These are phyloP conservation scores for Calonectria honghensis DNA, from an alignment of 2,329 filamentous ascomycete genomes.

Conservation along the genomic window DNA sequence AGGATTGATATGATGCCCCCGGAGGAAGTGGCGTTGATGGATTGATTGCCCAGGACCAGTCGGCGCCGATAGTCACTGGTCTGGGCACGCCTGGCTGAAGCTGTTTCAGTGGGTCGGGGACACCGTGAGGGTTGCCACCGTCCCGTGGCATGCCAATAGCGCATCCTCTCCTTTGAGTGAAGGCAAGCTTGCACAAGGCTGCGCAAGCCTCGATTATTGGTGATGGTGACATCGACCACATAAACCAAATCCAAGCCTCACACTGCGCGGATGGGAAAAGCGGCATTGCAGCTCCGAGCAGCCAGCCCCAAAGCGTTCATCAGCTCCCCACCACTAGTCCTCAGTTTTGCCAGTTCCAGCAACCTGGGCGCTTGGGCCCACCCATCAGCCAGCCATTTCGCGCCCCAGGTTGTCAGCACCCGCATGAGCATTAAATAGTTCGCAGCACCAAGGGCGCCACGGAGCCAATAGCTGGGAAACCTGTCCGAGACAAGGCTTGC, in stretches of 20 bases:
- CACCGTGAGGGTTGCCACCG: neutral
- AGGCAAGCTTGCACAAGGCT: neutral
- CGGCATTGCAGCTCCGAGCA: neutral
- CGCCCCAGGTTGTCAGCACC: neutral
- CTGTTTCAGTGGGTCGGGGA: neutral
- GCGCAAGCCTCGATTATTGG: neutral
- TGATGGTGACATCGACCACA: neutral
- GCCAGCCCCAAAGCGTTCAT: neutral
- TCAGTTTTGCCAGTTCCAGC: too few relatives aligned
- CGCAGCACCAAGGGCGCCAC: slow-evolving; percentile 6
- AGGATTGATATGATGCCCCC: too few relatives aligned
- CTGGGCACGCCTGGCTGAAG: neutral
- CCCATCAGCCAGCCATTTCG: neutral
- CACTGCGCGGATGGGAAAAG: neutral
- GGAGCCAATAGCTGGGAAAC: neutral
- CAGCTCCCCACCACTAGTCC: neutral
- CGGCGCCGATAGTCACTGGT: too few relatives aligned
- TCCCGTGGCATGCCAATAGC: neutral
- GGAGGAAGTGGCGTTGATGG: too few relatives aligned
- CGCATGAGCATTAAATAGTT: neutral
- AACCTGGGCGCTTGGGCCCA: neutral
- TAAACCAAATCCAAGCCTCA: neutral
- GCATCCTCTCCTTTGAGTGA: neutral
- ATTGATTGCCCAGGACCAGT: too few relatives aligned
- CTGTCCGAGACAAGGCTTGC: neutral